Conservation (phyloP, 208 protist species). For the Crithidia brevicula region DNA sequence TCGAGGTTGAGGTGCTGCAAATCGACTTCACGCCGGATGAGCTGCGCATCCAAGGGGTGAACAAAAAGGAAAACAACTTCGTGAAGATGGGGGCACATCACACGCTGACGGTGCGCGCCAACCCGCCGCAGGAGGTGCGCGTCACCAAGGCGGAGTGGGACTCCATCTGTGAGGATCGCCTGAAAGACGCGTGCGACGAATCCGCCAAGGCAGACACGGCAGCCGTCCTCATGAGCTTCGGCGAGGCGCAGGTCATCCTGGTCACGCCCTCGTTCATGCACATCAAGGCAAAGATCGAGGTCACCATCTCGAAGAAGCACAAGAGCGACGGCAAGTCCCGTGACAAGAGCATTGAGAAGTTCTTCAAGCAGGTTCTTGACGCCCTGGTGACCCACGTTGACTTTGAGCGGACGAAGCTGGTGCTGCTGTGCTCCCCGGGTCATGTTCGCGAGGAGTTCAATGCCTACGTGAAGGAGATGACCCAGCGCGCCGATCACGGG, state of each 20-base stretch:
- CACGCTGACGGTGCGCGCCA: slow-evolving; percentile 92
- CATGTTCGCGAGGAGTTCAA: slow-evolving; percentile 93
- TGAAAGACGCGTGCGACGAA: slow-evolving; percentile 80
- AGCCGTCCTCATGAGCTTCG: slow-evolving; percentile 96
- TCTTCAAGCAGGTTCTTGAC: slow-evolving; percentile 93
- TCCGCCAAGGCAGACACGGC: slow-evolving; percentile 87
- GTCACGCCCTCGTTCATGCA: slow-evolving; percentile 94
- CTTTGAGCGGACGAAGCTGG: slow-evolving; percentile 94
- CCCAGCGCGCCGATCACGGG: slow-evolving; percentile 42
- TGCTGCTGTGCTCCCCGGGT: slow-evolving; percentile 95
- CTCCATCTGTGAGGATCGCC: slow-evolving; percentile 48
- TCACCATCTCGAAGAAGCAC: slow-evolving; percentile 87
- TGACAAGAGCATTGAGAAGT: slow-evolving; percentile 91
- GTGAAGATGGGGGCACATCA: slow-evolving; percentile 94
- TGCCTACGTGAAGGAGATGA: slow-evolving; percentile 52
- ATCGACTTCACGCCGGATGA: slow-evolving; percentile 81
- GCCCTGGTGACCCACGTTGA: slow-evolving; percentile 91
- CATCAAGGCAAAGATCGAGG: slow-evolving; percentile 87
- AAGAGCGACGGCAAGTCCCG: slow-evolving; percentile 78
- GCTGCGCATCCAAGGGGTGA: slow-evolving; percentile 87
- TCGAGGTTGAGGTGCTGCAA: slow-evolving; percentile 60
- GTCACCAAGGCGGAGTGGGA: slow-evolving; percentile 95
- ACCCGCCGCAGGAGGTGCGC: slow-evolving; percentile 87
- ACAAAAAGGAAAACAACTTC: slow-evolving; percentile 82
- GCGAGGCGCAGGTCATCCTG: slow-evolving; percentile 92